Evolutionary conservation across 2,329 filamentous ascomycete genomes (phyloP), one percentile per base, ranked within the genome.

Genomic region (Pseudogymnoascus verrucosus): DNA sequence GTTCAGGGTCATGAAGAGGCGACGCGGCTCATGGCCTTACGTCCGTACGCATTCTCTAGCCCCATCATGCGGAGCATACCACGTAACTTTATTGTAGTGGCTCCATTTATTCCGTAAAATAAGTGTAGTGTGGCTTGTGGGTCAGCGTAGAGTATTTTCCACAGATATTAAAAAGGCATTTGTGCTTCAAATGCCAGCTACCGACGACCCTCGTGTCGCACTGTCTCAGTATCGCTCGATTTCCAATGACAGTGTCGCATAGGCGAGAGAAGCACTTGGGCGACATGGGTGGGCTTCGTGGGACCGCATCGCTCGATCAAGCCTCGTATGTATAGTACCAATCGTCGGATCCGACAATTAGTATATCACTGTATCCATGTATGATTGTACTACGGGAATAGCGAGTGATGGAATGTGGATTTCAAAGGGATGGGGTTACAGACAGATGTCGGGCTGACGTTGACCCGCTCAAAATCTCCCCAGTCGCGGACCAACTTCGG

Each of bases 1-100:
- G 31, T 11, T 34, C 31, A 34, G 3, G 31, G 31, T 6, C 8
- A 31, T 11, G 21, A 16, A 54, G 26, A 31, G 47, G 26, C 47
- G 26, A 54, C 47, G 47, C 47, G 47, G 47, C 47, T 31, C 8
- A 54, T 31, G 47, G 47, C n/a, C 47, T 54, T 54, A 54, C 47
- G 47, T 54, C 47, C 47, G 47, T 54, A 54, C 16, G 26, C 12
- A 28, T 19, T 19, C 47, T 28, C 4, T 54, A 16, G 26, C 26
- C 14, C 7, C n/a, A 54, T 11, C 8, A 31, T 16, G 47, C 19
- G 44, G 6, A 16, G 14, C 5, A 16, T 31, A n/a, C 44, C 23
- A 54, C 7, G 14, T 16, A 54, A 31, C 14, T 31, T 54, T 28
- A 31, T n/a, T 14, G 44, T n/a, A 12, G 14, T 16, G 5, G 14